Base-by-base conservation (phyloP, 2,329 filamentous ascomycete genomes). In the Monilinia polystroma region DNA sequence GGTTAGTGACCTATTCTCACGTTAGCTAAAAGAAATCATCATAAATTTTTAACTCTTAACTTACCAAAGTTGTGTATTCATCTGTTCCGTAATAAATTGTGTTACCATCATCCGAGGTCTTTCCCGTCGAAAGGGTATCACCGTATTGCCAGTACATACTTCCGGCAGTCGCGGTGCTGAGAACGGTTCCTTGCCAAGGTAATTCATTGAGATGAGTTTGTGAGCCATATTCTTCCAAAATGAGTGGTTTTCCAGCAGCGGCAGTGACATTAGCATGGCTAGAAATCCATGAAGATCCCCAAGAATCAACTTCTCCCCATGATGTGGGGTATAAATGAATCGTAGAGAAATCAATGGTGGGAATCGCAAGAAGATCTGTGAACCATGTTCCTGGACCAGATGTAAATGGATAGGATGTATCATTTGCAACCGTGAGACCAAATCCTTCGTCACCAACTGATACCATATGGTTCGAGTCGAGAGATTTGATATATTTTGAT, bases 361-460 rank as follows among this genome's bases (percentile, higher is more conserved):
- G 73, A 56, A 85, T 80, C 2, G 75, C 77, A 3, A 85, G 77
- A 68, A 83, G 71, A 7, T 76, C 75, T 16, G 77, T 79, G 68
- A 81, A 85, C 73, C 84, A 80, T 6, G 79, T 72, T n/a, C 85
- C 82, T 57, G 71, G 72, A 43, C 74, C 77, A 1, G 60, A 54
- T 2, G 69, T 70, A 71, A 81, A 84, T 1, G 81, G 80, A 67
- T 83, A 84, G 32, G 73, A 76, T 6, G 76, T 78, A 29, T 78
- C 78, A 1, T 57, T 52, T 14, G 76, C 78, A 10, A 76, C 77
- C n/a, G 71, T 70, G 3, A 76, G 70, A 5, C 78, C 74, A 16
- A 85, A 85, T 8, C 88, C 87, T 75, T 90, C 87, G 69, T 89
- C 87, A 7, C 88, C 87, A 26, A 87, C 80, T 0, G 83, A 83